Percentiles rank a stretch among this genome's conserved stretches.
Evolutionary conservation across 2,329 filamentous ascomycete genomes (phyloP).

Genomic region (Epichloe brachyelytri): DNA sequence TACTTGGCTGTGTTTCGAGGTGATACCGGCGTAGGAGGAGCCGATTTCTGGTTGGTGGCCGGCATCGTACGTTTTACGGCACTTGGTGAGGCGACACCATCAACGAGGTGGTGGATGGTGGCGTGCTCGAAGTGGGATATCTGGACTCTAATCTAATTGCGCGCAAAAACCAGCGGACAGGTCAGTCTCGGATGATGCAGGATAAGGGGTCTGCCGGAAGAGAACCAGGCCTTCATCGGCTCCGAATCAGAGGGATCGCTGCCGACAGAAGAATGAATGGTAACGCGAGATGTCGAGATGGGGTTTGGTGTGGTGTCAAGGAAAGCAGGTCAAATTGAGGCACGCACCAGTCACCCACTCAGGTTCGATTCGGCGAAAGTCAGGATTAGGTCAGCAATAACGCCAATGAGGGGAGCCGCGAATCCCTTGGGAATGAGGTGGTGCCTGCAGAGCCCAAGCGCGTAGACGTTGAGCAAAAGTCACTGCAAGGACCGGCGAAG

Average conservation of each 20-base stretch:
- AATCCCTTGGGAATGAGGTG: not conserved
- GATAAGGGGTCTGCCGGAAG: not conserved
- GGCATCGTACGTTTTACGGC: conserved; percentile 31
- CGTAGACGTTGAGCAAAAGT: not conserved
- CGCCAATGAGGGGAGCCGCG: conserved; percentile 15
- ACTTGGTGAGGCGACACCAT: conserved; percentile 25
- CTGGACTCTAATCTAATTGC: not conserved
- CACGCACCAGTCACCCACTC: conserved; percentile 18
- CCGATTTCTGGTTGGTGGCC: conserved; percentile 38
- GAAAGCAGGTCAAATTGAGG: conserved; percentile 23
- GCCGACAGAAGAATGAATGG: not conserved
- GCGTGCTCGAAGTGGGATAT: conserved; percentile 1
- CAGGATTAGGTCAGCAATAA: conserved; percentile 28
- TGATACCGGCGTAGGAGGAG: conserved; percentile 35
- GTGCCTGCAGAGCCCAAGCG: not conserved
- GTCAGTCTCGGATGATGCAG: conserved; percentile 1
- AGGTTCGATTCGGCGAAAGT: conserved; percentile 4
- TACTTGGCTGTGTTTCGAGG: conserved; percentile 46
- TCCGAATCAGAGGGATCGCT: not conserved
- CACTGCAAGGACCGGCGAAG: not conserved
- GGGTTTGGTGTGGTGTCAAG: conserved; percentile 4
- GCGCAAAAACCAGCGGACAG: not conserved
- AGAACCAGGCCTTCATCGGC: not conserved
- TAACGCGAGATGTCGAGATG: conserved; percentile 2
- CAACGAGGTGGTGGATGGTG: conserved; percentile 16